These are phyloP conservation scores for Phytophthora podocarpi DNA, from an alignment of 352 stramenopile genomes.

Conservation along the genomic window DNA sequence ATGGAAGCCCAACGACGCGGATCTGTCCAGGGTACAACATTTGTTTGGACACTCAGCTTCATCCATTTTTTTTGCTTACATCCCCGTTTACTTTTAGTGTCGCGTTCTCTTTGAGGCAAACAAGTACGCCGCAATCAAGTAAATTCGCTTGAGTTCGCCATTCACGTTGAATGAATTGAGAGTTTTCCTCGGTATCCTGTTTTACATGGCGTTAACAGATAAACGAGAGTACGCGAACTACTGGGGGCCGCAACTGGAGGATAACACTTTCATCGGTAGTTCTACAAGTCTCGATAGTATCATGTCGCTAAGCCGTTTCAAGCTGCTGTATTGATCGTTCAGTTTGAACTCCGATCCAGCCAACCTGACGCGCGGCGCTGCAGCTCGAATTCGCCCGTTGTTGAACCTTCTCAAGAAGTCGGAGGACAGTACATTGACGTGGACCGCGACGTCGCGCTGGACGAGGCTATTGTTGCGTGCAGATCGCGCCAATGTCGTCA, in stretches of 20 bases:
- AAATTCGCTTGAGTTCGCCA: too few relatives aligned
- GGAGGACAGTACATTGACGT: slow-evolving; percentile 7
- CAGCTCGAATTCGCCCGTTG: neutral
- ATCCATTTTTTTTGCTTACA: neutral
- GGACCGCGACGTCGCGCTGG: slow-evolving; percentile 25
- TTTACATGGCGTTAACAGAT: neutral
- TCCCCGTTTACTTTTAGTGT: neutral
- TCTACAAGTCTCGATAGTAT: neutral
- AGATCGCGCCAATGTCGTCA: neutral
- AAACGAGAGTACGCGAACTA: neutral
- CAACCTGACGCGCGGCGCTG: neutral
- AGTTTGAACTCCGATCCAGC: neutral
- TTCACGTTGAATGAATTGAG: neutral
- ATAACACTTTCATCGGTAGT: neutral
- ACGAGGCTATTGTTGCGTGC: slow-evolving; percentile 21
- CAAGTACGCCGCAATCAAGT: neutral
- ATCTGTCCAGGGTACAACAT: neutral
- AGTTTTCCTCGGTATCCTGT: neutral
- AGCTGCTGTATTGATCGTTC: neutral
- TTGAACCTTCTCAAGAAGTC: neutral
- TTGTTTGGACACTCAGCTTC: neutral
- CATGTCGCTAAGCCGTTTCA: neutral
- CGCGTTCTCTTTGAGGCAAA: neutral
- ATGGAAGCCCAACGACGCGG: neutral
- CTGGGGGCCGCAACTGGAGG: neutral